Percentiles rank a stretch among this genome's conserved stretches.
These are phyloP conservation scores for Russula dissimulans DNA, from an alignment of 768 basidiomycete species.

Conservation along the genomic window DNA sequence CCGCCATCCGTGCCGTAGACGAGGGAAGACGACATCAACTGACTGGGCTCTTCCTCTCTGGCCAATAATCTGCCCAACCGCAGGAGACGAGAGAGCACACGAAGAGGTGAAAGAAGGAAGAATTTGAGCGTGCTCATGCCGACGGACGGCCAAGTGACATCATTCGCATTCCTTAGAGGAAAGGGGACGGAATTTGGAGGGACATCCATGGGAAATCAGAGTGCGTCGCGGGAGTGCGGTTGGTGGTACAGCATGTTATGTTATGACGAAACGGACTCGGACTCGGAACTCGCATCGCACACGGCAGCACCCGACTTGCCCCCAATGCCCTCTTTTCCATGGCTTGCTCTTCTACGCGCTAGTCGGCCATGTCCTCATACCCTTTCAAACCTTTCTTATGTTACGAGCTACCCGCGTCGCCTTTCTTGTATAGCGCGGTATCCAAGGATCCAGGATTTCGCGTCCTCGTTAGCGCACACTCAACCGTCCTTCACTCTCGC, in stretches of 20 bases:
- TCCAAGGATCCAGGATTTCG: constrained; percentile 11
- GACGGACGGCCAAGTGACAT: neutral
- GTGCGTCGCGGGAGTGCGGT: neutral
- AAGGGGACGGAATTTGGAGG: neutral
- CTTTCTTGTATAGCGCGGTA: neutral
- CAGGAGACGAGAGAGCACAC: constrained; percentile 1
- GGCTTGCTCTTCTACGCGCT: neutral
- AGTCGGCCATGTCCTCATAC: neutral
- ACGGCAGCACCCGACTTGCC: neutral
- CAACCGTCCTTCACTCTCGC: constrained; percentile 17
- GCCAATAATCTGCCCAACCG: constrained; percentile 5
- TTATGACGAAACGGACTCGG: no score
- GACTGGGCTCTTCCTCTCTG: neutral
- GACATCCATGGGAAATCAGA: neutral
- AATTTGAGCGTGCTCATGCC: neutral
- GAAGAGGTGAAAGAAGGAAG: neutral
- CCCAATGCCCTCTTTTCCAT: neutral
- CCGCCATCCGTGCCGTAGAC: constrained; percentile 4
- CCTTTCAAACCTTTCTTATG: neutral
- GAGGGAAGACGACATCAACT: neutral
- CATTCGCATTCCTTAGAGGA: neutral
- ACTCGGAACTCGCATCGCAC: no score
- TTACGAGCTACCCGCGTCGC: neutral
- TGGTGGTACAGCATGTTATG: constrained; percentile 4
- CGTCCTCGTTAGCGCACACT: constrained; percentile 13